Evolutionary conservation across 331 rosid species (phyloP).

Genomic region (Ulmus americana): DNA sequence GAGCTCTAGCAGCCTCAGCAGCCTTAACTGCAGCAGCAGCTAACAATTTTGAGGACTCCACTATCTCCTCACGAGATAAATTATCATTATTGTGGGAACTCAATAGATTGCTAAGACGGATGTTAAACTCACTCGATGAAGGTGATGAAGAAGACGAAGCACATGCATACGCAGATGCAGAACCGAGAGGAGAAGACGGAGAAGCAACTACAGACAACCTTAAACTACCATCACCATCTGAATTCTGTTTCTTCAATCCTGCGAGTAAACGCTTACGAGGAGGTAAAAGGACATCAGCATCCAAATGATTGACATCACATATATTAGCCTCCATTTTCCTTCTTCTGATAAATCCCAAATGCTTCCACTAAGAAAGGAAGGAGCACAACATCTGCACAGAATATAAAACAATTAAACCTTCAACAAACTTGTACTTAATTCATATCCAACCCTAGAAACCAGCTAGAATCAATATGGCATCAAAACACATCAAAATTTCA

Average conservation of each 20-base stretch:
- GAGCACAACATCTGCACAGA: constrained; percentile 29
- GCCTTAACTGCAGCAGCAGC: constrained; percentile 63
- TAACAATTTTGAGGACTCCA: constrained; percentile 56
- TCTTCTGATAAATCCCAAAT: constrained; percentile 26
- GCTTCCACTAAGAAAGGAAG: constrained; percentile 28
- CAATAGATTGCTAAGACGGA: constrained; percentile 57
- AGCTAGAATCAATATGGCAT: constrained; percentile 18
- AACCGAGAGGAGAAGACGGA: constrained; percentile 30
- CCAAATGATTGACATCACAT: constrained; percentile 69
- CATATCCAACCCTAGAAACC: constrained; percentile 14
- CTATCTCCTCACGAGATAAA: constrained; percentile 63
- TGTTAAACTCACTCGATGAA: constrained; percentile 49
- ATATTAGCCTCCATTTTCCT: constrained; percentile 65
- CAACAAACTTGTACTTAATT: constrained; percentile 16
- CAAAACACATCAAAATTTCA: constrained; percentile 22
- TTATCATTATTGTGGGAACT: constrained; percentile 48
- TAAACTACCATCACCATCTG: constrained; percentile 47
- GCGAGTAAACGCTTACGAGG: constrained; percentile 96
- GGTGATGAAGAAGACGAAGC: constrained; percentile 48
- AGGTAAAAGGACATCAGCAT: constrained; percentile 86
- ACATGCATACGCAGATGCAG: constrained; percentile 27
- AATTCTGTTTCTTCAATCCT: constrained; percentile 78
- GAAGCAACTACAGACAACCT: constrained; percentile 52
- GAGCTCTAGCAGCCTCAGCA: constrained; percentile 72
- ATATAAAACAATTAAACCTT: constrained; percentile 24